Conservation (phyloP, 257 asterid genomes). For the Penstemon eatonii region DNA sequence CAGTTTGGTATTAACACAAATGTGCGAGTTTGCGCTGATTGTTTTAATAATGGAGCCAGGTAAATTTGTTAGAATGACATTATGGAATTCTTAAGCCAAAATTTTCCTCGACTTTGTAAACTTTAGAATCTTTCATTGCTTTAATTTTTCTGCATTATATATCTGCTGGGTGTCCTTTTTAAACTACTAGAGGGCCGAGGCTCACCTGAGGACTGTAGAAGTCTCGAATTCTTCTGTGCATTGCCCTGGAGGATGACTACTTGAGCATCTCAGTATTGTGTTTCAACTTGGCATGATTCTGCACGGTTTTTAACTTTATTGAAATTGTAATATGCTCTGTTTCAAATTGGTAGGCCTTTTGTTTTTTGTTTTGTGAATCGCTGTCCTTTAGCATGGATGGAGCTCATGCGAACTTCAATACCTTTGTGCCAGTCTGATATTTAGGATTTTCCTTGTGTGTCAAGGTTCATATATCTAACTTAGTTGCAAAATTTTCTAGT, state of each 20-base stretch:
- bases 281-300: slow-evolving; percentile 18
- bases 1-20: slow-evolving; percentile 80
- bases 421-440: slow-evolving; percentile 11
- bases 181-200: background rate
- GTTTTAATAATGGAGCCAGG: slow-evolving; percentile 85
- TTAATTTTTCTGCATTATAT: slow-evolving; percentile 14
- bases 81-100: slow-evolving; percentile 8
- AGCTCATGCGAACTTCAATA: slow-evolving; percentile 2
- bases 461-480: slow-evolving; percentile 2
- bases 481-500: slow-evolving; percentile 25
- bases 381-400: slow-evolving; percentile 13
- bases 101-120: slow-evolving; percentile 25
- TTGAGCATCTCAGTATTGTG: slow-evolving; percentile 18
- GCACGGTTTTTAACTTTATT: slow-evolving; percentile 9
- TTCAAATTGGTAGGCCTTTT: slow-evolving; percentile 9
- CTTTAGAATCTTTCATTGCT: background rate
- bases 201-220: slow-evolving; percentile 15
- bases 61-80: slow-evolving; percentile 32
- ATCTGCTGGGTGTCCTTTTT: slow-evolving; percentile 5
- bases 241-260: slow-evolving; percentile 13
- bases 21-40: slow-evolving; percentile 90
- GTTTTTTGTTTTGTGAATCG: slow-evolving; percentile 2
- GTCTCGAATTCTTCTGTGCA: slow-evolving; percentile 23
- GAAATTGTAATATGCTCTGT: background rate
- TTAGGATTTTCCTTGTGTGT: background rate